Evolutionary conservation across 2,329 filamentous ascomycete species (phyloP).

Genomic region (Paecilomyces fulvus): DNA sequence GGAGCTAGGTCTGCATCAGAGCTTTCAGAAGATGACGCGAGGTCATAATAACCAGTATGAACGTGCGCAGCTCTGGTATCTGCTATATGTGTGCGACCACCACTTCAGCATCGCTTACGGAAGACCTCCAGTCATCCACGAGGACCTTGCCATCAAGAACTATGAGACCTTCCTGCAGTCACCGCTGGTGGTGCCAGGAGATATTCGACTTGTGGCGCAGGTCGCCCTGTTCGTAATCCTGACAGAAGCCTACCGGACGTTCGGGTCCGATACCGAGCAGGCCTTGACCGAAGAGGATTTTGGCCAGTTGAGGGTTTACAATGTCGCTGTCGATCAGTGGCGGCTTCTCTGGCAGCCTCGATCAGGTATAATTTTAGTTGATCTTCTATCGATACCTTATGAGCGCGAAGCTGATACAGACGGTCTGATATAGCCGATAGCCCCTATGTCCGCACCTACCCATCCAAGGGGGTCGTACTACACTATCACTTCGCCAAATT

Average conservation of each 20-base stretch:
- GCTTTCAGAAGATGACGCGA: constrained; percentile 42
- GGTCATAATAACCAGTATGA: constrained; percentile 45
- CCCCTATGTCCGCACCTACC: constrained; percentile 40
- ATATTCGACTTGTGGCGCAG: constrained; percentile 50
- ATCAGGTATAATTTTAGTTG: constrained; percentile 27
- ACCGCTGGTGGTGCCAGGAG: constrained; percentile 44
- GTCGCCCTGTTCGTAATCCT: constrained; percentile 52
- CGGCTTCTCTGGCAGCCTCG: constrained; percentile 41
- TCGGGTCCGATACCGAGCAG: constrained; percentile 48
- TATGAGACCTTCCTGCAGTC: constrained; percentile 50
- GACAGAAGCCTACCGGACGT: constrained; percentile 48
- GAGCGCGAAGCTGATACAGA: neutral
- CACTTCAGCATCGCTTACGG: constrained; percentile 57
- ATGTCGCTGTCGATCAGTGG: constrained; percentile 46
- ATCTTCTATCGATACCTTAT: neutral
- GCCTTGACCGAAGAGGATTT: constrained; percentile 44
- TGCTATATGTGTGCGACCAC: constrained; percentile 58
- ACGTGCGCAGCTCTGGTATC: constrained; percentile 52
- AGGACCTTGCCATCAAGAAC: constrained; percentile 49
- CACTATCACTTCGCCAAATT: constrained; percentile 48
- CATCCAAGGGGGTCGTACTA: constrained; percentile 43
- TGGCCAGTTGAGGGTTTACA: constrained; percentile 39
- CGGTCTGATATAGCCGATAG: constrained; percentile 26
- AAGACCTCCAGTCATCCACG: constrained; percentile 49
- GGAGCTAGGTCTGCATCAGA: constrained; percentile 49